Base-by-base conservation (phyloP, 768 basidiomycete species). In the Rhodotorula diobovata region DNA sequence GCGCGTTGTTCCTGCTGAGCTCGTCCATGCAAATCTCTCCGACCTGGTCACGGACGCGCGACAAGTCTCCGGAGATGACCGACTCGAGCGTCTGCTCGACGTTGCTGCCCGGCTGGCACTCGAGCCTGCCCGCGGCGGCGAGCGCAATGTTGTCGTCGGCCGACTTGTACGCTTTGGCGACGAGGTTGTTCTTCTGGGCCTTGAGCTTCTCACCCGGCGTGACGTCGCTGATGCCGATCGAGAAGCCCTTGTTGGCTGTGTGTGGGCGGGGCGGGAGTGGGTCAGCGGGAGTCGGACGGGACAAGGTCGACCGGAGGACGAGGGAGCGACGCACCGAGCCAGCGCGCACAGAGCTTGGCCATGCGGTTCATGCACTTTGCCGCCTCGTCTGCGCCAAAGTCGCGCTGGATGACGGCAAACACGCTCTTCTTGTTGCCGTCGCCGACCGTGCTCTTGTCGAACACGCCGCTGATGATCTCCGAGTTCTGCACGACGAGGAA, bases 341-440 rank as follows among this genome's bases (percentile, higher is more conserved):
- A 99, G 41, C 96, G 87, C 32, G 96, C 95, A 76, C 91, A 93
- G 4, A 99, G 84, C 80, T 99, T 98, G 25, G 96, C 96, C 25
- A 97, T 81, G 63, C 93, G 87, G 80, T 93, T 93, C 96, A 99
- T 99, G 20, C 93, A 94, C 35, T 86, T 84, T 0, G 94, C 92
- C 0, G 96, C 96, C 80, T 92, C 94, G 75, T 95, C 88, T 14
- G 92, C 86, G 10, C 96, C 96, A 80, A 96, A 98, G 81, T 99
- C 96, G 67, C 95, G 85, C 83, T 97, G 86, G 76, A 99, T 98
- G 55, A 97, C 91, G 73, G 95, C 95, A 78, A 98, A 99, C 54
- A 99, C 92, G 4, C 93, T 96, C 79, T 97, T 98, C 84, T 99
- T 98, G 86, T 99, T 99, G 63, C 96, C 96, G 76, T 91, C 90